A percentile compares a stretch with the other conserved stretches of the same genome.
These are phyloP conservation scores for Spathaspora girioi DNA, from an alignment of 805 yeast species.

Conservation along the genomic window DNA sequence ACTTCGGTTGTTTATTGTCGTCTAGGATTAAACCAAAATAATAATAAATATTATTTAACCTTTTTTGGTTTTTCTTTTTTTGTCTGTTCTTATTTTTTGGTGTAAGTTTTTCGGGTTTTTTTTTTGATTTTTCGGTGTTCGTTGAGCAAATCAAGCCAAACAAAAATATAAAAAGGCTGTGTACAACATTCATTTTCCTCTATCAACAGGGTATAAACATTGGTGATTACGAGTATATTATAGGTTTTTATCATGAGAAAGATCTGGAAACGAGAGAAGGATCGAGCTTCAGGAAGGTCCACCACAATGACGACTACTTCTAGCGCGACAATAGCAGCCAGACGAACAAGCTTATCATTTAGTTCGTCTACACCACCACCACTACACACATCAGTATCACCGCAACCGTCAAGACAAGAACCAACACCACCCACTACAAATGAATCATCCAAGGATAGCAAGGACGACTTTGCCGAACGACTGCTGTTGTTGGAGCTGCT, in stretches of 20 bases:
- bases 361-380: not conserved
- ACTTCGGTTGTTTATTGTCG: too few species aligned
- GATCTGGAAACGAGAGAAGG: not conserved
- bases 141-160: too few species aligned
- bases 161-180: too few species aligned
- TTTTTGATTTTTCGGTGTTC: too few species aligned
- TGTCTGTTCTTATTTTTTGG: too few species aligned
- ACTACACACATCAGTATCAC: not conserved
- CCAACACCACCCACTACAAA: not conserved
- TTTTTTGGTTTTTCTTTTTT: too few species aligned
- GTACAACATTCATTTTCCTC: too few species aligned
- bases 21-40: too few species aligned
- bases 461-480: not conserved
- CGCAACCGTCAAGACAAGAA: not conserved
- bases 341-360: not conserved
- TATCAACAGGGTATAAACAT: not conserved
- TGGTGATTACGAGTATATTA: too few species aligned
- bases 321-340: not conserved
- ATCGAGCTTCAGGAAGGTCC: not conserved
- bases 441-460: not conserved
- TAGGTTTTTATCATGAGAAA: not conserved
- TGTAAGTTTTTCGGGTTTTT: too few species aligned
- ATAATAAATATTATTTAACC: too few species aligned
- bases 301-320: not conserved
- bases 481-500: not conserved